These are phyloP conservation scores for Quercus bicolor DNA, from an alignment of 306 rosid genomes.

Conservation along the genomic window DNA sequence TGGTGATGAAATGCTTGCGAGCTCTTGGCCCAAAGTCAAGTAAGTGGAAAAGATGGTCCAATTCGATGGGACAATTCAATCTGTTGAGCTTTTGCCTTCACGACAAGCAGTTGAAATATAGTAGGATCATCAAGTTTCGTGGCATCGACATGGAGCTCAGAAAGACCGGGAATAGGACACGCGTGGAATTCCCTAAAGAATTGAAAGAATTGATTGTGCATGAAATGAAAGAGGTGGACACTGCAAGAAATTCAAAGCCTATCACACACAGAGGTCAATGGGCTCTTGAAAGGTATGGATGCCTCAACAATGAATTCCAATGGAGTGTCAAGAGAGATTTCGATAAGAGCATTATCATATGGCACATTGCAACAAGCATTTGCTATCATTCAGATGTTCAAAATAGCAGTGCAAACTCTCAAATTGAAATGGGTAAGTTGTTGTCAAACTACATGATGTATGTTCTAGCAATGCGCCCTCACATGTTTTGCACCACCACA, in stretches of 20 bases:
- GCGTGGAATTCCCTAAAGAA: constrained; percentile 22
- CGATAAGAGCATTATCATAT: constrained; percentile 55
- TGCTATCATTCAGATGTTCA: constrained; percentile 30
- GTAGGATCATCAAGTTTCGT: constrained; percentile 28
- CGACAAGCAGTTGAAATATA: constrained; percentile 31
- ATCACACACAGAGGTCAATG: constrained; percentile 49
- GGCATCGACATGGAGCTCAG: constrained; percentile 31
- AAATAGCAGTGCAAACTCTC: background rate
- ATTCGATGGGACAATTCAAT: constrained; percentile 57
- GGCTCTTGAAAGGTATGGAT: constrained; percentile 43
- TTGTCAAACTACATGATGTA: constrained; percentile 68
- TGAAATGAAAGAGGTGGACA: constrained; percentile 46
- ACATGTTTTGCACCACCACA: constrained; percentile 47
- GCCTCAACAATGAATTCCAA: constrained; percentile 21
- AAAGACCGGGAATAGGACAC: constrained; percentile 26
- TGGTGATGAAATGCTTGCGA: constrained; percentile 32
- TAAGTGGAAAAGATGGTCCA: constrained; percentile 61
- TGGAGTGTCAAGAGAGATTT: constrained; percentile 45
- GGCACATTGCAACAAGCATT: constrained; percentile 73
- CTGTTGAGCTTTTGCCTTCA: constrained; percentile 47
- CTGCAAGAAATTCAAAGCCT: constrained; percentile 32
- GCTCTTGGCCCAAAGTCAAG: constrained; percentile 36
- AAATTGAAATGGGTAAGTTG: constrained; percentile 27
- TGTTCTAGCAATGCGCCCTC: constrained; percentile 52
- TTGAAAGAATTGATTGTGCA: constrained; percentile 38